phyloP scores from a whole-genome alignment of 768 basidiomycete species.

The Leccinum uliginosum region DNA sequence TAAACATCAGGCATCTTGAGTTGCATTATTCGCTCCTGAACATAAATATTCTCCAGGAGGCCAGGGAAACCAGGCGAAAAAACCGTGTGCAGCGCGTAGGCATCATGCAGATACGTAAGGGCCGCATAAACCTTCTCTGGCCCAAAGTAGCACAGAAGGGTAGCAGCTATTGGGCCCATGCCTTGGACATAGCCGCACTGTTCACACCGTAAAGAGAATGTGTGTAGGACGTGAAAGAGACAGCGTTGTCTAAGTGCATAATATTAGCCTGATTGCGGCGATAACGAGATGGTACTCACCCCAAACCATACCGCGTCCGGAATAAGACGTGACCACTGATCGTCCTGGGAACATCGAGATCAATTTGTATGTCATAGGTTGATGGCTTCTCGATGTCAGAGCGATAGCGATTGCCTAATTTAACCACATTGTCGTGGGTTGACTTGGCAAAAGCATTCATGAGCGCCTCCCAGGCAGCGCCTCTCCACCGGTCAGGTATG shows the following conservation, averaged over 20 bases:
- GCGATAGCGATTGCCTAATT: conserved; percentile 48
- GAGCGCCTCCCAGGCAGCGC: conserved; percentile 86
- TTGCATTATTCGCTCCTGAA: conserved; percentile 88
- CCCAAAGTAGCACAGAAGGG: conserved; percentile 88
- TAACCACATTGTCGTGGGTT: conserved; percentile 41
- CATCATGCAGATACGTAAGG: conserved; percentile 84
- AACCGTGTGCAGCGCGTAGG: conserved; percentile 81
- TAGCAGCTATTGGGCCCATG: conserved; percentile 97
- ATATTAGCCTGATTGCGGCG: conserved; percentile 8
- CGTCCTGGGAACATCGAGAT: conserved; percentile 94
- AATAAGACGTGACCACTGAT: conserved; percentile 95
- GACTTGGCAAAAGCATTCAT: conserved; percentile 52
- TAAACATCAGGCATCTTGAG: conserved; percentile 88
- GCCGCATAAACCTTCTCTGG: conserved; percentile 85
- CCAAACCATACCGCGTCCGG: conserved; percentile 90
- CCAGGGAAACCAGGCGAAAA: conserved; percentile 96
- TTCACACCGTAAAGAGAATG: conserved; percentile 80
- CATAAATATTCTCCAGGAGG: conserved; percentile 90
- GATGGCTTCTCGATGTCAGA: conserved; percentile 76
- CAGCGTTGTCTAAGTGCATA: conserved; percentile 70
- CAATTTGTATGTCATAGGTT: conserved; percentile 92
- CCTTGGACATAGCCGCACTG: conserved; percentile 97
- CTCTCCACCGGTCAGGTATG: conserved; percentile 93
- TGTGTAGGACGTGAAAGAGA: conserved; percentile 91
- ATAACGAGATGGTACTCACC: conserved; percentile 49